Base-by-base conservation (phyloP, 2,329 filamentous ascomycete genomes). In the Thermothelomyces thermophilus region DNA sequence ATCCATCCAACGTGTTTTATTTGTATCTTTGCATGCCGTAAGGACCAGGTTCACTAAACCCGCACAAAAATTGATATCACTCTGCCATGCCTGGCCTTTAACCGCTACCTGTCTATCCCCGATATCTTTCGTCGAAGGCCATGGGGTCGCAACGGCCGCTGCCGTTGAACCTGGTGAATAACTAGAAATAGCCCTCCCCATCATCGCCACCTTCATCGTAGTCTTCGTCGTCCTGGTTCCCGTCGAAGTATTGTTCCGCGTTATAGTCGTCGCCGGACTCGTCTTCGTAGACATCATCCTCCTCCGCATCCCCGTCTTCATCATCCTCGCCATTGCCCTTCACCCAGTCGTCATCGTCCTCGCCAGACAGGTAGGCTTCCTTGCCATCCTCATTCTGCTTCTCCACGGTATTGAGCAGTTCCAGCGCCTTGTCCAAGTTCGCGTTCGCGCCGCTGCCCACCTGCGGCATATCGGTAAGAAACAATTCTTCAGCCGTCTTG, bases 211-310 rank as follows among this genome's bases (percentile, higher is more conserved):
- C 75, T 41, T 73, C 73, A 41, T 76, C 75, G 19, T 75, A 73
- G 31, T 73, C 72, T 46, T 76, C 72, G 20, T 79, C 76, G n/a
- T 68, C 67, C 53, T 77, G 75, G 11, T 76, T 76, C 20, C 73
- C 76, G 52, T 81, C 78, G 60, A 82, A 82, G 65, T 81, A 81
- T 9, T 71, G 71, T 58, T 82, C 79, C 2, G 79, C 79, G 39
- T 82, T 74, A 60, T 82, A 82, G 53, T 82, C 79, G 7, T 79
- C 78, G 1, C 75, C 79, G 42, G 78, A 76, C 51, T 80, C 76
- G 48, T 82, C 79, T 41, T 82, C 75, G 53, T 74, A 76, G 20
- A 66, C 68, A 48, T 75, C 72, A 47, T 75, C 73, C 56, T 75
- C 71, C 16, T 73, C 73, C 9, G 71, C 72, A 45, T 73, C 71